Conservation (phyloP, 495 filamentous ascomycete species). For the Barbatosphaeria neglecta region DNA sequence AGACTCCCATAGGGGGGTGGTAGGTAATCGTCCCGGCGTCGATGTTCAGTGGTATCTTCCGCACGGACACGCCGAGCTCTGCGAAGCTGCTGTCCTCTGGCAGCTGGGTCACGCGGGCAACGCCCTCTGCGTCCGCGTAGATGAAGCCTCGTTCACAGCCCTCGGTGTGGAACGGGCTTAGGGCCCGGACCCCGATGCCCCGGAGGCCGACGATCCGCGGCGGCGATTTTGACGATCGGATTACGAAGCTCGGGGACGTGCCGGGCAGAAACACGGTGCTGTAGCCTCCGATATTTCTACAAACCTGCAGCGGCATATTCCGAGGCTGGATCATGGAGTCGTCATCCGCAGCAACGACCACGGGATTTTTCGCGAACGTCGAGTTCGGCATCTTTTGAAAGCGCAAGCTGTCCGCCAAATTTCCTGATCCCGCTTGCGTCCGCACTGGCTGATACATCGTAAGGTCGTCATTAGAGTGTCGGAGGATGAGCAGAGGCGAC, state of each 20-base stretch:
- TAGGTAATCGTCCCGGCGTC: conserved; percentile 66
- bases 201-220: conserved; percentile 65
- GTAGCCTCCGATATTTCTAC: conserved; percentile 61
- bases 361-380: conserved; percentile 41
- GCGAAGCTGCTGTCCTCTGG: conserved; percentile 49
- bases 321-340: conserved; percentile 27
- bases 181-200: conserved; percentile 47
- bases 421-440: conserved; percentile 16
- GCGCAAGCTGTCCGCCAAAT: conserved; percentile 40
- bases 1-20: conserved; percentile 60
- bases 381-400: conserved; percentile 67
- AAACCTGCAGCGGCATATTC: conserved; percentile 44
- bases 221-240: conserved; percentile 61
- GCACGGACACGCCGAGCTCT: conserved; percentile 58
- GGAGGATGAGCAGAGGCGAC: conserved; percentile 70
- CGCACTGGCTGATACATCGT: conserved; percentile 77
- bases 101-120: conserved; percentile 56
- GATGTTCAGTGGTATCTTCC: conserved; percentile 54
- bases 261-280: conserved; percentile 74
- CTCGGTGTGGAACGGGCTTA: conserved; percentile 60
- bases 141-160: conserved; percentile 73
- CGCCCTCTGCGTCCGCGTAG: conserved; percentile 57
- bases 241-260: conserved; percentile 60
- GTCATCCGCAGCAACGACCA: conserved; percentile 20
- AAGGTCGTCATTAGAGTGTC: conserved; percentile 68